phyloP scores from a whole-genome alignment of 306 rosid genomes.

The Styphnolobium japonicum region DNA sequence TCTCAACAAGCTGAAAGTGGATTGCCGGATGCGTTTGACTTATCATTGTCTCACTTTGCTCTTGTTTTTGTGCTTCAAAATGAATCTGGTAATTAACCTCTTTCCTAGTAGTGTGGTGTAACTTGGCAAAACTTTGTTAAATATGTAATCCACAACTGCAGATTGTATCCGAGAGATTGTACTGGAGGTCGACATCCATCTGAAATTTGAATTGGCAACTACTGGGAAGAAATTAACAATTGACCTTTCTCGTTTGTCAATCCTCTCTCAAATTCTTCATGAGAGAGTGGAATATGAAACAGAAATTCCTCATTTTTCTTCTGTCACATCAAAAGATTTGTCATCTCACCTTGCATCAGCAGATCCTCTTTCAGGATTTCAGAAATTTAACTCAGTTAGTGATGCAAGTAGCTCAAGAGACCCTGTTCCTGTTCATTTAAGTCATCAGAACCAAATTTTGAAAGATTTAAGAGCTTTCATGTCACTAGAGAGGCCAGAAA shows the following conservation, averaged over 20 bases:
- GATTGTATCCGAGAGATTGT: conserved; percentile 68
- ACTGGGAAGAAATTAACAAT: conserved; percentile 41
- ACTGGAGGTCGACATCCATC: conserved; percentile 55
- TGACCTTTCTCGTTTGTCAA: conserved; percentile 63
- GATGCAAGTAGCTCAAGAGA: conserved; percentile 59
- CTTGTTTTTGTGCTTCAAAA: conserved; percentile 60
- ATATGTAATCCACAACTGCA: conserved; percentile 38
- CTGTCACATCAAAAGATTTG: conserved; percentile 35
- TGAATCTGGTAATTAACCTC: conserved; percentile 53
- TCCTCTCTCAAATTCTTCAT: conserved; percentile 57
- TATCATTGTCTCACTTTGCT: conserved; percentile 54
- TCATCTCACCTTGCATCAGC: conserved; percentile 41
- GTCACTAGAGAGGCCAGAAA: conserved; percentile 50
- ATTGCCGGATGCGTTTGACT: conserved; percentile 44
- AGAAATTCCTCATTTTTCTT: conserved; percentile 62
- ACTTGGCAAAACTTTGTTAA: background rate
- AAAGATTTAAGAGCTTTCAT: conserved; percentile 53
- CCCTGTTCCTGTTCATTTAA: conserved; percentile 32
- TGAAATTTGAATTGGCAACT: conserved; percentile 49
- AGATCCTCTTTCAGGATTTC: conserved; percentile 40
- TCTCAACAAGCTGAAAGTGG: conserved; percentile 42
- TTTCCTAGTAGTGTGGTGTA: background rate
- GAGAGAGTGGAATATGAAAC: conserved; percentile 34
- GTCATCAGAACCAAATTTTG: conserved; percentile 55
- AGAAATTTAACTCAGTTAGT: conserved; percentile 36